Evolutionary conservation across 2,329 filamentous ascomycete genomes (phyloP).

Genomic region (Colletotrichum sp.): DNA sequence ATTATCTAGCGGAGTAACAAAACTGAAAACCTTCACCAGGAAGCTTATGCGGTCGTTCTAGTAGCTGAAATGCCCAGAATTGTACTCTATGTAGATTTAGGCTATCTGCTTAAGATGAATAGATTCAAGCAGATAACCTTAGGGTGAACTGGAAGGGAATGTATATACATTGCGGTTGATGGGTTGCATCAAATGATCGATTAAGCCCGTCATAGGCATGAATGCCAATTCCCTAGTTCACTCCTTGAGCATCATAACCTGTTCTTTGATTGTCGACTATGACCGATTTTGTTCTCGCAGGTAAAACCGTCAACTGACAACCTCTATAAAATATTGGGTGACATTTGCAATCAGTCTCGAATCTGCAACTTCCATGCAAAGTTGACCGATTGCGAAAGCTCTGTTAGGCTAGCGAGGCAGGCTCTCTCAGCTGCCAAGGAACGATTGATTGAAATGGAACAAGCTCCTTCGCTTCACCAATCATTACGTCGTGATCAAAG

Average conservation of each 20-base stretch:
- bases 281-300: neutral
- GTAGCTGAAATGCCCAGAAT: too few species aligned
- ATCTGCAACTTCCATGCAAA: neutral
- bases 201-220: neutral
- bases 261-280: fast-evolving
- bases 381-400: neutral
- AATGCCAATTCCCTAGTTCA: fast-evolving
- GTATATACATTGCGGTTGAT: too few species aligned
- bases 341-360: neutral
- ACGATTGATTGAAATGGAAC: neutral
- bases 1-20: too few species aligned
- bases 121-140: too few species aligned
- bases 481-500: neutral
- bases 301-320: neutral
- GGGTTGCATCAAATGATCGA: neutral
- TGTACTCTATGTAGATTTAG: too few species aligned
- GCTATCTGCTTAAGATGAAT: fast-evolving
- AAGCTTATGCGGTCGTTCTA: too few species aligned
- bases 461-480: neutral
- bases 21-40: too few species aligned
- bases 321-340: fast-evolving
- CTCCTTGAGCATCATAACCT: fast-evolving
- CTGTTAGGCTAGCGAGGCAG: neutral
- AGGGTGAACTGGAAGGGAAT: too few species aligned
- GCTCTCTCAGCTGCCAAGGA: neutral